Evolutionary conservation across 108 stramenopile genomes (phyloP).

Genomic region (Fistulifera solaris): DNA sequence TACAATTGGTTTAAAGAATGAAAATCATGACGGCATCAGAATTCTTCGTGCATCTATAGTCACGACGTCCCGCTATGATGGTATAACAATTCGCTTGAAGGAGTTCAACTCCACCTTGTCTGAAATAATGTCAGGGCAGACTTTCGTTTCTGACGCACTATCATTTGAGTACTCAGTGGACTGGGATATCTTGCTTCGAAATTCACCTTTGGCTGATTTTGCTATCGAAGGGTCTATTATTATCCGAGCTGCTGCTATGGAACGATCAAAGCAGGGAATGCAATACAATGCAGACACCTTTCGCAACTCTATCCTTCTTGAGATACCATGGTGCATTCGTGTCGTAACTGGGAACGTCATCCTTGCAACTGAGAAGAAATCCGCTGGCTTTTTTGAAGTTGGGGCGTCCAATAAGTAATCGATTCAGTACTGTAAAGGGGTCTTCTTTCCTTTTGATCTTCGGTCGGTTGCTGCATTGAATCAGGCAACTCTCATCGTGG

Average conservation of each 20-base stretch:
- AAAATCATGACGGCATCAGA: too few relatives aligned
- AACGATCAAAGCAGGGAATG: not conserved
- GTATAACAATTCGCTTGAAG: not conserved
- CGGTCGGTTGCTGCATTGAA: constrained; percentile 6
- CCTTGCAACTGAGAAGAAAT: constrained; percentile 19
- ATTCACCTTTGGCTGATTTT: not conserved
- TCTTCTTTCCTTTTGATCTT: constrained; percentile 21
- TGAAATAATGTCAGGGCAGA: not conserved
- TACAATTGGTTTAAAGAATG: too few relatives aligned
- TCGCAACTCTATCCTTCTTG: constrained; percentile 12
- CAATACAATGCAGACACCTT: not conserved
- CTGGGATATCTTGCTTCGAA: not conserved
- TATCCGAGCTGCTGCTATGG: not conserved
- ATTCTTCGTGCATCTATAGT: too few relatives aligned
- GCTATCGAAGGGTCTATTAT: not conserved
- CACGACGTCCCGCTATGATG: not conserved
- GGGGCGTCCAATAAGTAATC: constrained; percentile 12
- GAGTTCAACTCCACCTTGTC: not conserved
- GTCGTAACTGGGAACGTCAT: constrained; percentile 22
- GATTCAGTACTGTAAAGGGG: constrained; percentile 12
- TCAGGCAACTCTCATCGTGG: not conserved
- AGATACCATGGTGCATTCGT: constrained; percentile 24
- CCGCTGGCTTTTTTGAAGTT: constrained; percentile 22
- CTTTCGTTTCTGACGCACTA: not conserved
- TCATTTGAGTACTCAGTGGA: not conserved